These are phyloP conservation scores for Heliamphora exappendiculata DNA, from an alignment of 148 eudicot species.

Conservation along the genomic window DNA sequence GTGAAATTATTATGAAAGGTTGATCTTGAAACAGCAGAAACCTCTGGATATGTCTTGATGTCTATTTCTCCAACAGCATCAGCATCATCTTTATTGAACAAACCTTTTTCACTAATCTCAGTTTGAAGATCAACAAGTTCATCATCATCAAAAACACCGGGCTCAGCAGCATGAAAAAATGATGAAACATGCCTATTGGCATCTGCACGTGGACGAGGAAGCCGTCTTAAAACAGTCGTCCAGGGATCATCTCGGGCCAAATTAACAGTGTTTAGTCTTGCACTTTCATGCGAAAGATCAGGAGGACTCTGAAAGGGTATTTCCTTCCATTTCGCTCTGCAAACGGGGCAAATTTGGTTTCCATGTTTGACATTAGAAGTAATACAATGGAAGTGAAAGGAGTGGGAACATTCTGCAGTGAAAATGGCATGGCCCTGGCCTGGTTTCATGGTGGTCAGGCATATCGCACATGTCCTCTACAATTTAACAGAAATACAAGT, in stretches of 20 bases:
- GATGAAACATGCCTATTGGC: slow-evolving; percentile 18
- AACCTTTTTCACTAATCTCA: slow-evolving; percentile 7
- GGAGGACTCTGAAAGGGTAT: slow-evolving; percentile 38
- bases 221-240: slow-evolving; percentile 17
- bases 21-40: slow-evolving; percentile 36
- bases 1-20: slow-evolving; percentile 25
- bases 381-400: slow-evolving; percentile 46
- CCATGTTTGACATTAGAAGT: slow-evolving; percentile 42
- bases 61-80: slow-evolving; percentile 23
- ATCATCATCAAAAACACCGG: slow-evolving; percentile 39
- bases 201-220: slow-evolving; percentile 24
- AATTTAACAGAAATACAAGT: slow-evolving; percentile 12
- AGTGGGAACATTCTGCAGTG: slow-evolving; percentile 52
- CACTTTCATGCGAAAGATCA: slow-evolving; percentile 19
- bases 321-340: slow-evolving; percentile 52
- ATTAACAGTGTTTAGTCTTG: slow-evolving; percentile 13
- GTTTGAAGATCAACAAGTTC: slow-evolving; percentile 23
- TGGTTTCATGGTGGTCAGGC: slow-evolving; percentile 33
- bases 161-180: slow-evolving; percentile 28
- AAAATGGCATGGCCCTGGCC: slow-evolving; percentile 44
- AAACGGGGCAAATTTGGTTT: slow-evolving; percentile 39
- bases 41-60: slow-evolving; percentile 35
- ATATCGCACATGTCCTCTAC: slow-evolving; percentile 38
- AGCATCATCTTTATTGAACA: neutral
- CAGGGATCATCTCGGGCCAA: slow-evolving; percentile 25